These are phyloP conservation scores for Physaria fendleri DNA, from an alignment of 345 rosid genomes.

Conservation along the genomic window DNA sequence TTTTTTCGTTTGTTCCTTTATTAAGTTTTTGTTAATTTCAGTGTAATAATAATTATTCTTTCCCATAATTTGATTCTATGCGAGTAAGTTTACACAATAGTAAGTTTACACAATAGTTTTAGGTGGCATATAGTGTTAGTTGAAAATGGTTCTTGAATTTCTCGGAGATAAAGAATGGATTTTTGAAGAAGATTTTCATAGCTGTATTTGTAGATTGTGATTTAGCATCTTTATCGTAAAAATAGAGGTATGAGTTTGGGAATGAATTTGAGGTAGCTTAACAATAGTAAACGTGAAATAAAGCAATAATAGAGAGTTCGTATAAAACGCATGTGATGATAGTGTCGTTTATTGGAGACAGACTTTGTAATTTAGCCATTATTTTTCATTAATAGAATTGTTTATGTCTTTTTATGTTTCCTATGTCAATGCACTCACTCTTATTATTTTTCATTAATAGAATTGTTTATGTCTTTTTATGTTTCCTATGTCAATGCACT, in stretches of 20 bases:
- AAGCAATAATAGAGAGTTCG: constrained; percentile 17
- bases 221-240: too few species aligned
- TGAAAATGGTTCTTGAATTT: neutral
- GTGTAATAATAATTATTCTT: constrained; percentile 29
- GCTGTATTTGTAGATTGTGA: neutral
- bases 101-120: neutral
- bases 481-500: neutral
- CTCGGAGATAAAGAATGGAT: neutral
- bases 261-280: neutral
- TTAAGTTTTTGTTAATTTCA: neutral
- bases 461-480: neutral
- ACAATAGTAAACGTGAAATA: neutral
- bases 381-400: constrained; percentile 1
- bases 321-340: constrained; percentile 12
- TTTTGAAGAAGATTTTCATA: neutral
- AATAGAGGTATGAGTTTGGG: too few species aligned
- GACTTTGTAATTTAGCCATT: constrained; percentile 18
- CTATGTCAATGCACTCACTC: neutral
- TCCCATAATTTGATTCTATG: constrained; percentile 10
- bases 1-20: neutral
- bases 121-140: neutral
- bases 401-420: neutral
- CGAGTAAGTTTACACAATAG: constrained; percentile 18
- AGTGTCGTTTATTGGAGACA: constrained; percentile 12
- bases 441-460: constrained; percentile 9